phyloP scores from a whole-genome alignment of 805 yeast species.

The Candida stauntonica region DNA sequence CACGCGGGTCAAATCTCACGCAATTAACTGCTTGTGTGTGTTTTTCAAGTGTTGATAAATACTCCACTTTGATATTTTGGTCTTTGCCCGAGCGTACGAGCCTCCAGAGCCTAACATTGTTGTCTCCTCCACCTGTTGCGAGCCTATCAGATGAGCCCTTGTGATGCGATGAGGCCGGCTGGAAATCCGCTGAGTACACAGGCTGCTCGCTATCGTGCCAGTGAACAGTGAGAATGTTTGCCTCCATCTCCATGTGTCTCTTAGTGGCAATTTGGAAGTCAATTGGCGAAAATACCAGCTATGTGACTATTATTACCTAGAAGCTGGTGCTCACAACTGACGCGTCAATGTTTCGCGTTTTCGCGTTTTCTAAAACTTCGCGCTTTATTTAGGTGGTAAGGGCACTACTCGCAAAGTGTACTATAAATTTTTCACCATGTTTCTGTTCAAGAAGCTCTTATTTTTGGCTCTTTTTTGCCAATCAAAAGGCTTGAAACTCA shows the following conservation, averaged over 20 bases:
- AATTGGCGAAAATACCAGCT: background rate
- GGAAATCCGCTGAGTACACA: slow-evolving; percentile 63
- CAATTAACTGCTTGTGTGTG: slow-evolving; percentile 95
- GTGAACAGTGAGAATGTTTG: slow-evolving; percentile 51
- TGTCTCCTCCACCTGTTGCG: slow-evolving; percentile 94
- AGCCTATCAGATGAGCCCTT: slow-evolving; percentile 39
- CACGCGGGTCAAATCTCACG: slow-evolving; percentile 72
- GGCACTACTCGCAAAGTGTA: background rate
- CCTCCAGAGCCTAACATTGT: slow-evolving; percentile 55
- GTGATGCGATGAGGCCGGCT: slow-evolving; percentile 32
- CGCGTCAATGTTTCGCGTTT: background rate
- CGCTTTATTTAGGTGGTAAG: background rate
- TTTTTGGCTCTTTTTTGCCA: no score
- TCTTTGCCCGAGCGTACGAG: slow-evolving; percentile 28
- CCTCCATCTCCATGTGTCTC: no score
- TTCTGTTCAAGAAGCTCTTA: no score
- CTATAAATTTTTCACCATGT: background rate
- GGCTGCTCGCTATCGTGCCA: slow-evolving; percentile 79
- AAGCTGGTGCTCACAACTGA: no score
- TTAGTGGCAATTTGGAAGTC: no score
- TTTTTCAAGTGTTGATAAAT: slow-evolving; percentile 73
- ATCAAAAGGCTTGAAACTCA: no score
- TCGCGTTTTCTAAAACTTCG: no score
- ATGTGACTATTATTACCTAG: background rate
- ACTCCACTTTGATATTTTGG: slow-evolving; percentile 47